A percentile compares a stretch with the other conserved stretches of the same genome.
phyloP scores from a whole-genome alignment of 2,329 filamentous ascomycete species.

The Conoideocrella luteorostrata region DNA sequence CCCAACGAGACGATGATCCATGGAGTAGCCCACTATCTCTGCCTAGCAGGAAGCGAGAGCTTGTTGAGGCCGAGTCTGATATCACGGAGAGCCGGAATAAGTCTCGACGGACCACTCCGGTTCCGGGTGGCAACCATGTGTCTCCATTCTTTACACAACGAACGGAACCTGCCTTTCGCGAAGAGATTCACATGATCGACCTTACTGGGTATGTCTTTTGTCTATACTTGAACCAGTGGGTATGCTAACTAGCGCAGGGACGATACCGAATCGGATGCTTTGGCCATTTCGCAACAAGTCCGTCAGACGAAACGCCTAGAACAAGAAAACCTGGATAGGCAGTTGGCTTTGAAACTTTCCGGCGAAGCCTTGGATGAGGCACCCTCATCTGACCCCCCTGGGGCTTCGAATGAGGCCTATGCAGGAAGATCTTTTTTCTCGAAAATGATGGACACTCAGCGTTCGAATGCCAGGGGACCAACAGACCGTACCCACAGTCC shows the following conservation, averaged over 20 bases:
- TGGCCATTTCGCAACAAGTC: slow-evolving; percentile 26
- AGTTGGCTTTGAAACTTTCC: slow-evolving; percentile 22
- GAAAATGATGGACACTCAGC: slow-evolving; percentile 23
- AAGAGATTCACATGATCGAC: slow-evolving; percentile 29
- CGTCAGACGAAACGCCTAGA: slow-evolving; percentile 26
- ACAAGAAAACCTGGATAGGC: slow-evolving; percentile 21
- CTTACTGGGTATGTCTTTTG: slow-evolving; percentile 32
- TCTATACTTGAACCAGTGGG: background rate
- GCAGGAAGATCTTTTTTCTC: slow-evolving; percentile 18
- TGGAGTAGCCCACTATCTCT: slow-evolving; percentile 14
- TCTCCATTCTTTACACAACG: background rate
- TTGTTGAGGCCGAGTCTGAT: slow-evolving; percentile 14
- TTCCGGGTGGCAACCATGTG: background rate
- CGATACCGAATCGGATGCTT: slow-evolving; percentile 25
- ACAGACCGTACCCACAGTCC: background rate
- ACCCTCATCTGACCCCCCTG: background rate
- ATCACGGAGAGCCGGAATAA: slow-evolving; percentile 19
- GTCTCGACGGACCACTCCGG: slow-evolving; percentile 26
- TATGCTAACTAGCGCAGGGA: slow-evolving; percentile 15
- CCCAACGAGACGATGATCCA: background rate
- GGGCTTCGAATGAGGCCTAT: background rate
- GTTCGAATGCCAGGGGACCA: slow-evolving; percentile 8
- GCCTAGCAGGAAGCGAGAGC: slow-evolving; percentile 24
- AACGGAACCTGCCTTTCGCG: slow-evolving; percentile 5
- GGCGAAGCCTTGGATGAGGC: slow-evolving; percentile 11